Base-by-base conservation (phyloP, 139 green algal genomes). In the Monoraphidium neglectum region DNA sequence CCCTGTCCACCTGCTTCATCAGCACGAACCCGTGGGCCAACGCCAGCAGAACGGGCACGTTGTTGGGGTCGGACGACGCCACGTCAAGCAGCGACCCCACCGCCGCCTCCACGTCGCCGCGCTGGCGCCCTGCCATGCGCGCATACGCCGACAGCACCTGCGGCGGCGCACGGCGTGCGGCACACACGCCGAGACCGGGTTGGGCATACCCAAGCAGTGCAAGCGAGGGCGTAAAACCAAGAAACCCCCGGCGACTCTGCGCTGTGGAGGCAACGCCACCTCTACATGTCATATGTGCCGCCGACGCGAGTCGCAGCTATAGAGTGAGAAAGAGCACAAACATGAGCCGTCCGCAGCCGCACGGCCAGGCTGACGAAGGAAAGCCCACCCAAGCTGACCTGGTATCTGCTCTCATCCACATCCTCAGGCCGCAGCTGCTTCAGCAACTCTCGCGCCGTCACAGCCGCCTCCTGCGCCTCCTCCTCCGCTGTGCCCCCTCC, bases 1-100 rank as follows among this genome's bases (percentile, higher is more conserved):
- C 84, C 75, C 95, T 96, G 71, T 87, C 84, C 18, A 83, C 91
- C 84, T 96, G 90, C 80, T 92, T 93, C 30, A 93, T 67, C 53
- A 93, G 79, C 80, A 89, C 86, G 77, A 94, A 94, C n/a, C 84
- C 88, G 60, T 78, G 63, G 35, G 89, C 90, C 80, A 94, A 86
- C 8, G 85, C 89, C 70, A 96, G 79, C 56, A 96, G 82, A 57
- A 93, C 90, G 0, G 90, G 84, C 76, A 94, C 91, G 74, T 86
- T 90, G 74, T 93, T 88, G 51, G 79, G 70, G 46, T 92, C 84
- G 38, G 37, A 35, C 6, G 62, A 47, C 21, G 81, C 84, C 40
- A 87, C 51, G 43, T 87, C 84, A 6, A 84, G 61, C 54, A 93
- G 77, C 36, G 68, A 47, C 5, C 61, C 49, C 23, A 93, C 38